Base-by-base conservation (phyloP, 495 filamentous ascomycete genomes). In the Hypoxylon rickii region DNA sequence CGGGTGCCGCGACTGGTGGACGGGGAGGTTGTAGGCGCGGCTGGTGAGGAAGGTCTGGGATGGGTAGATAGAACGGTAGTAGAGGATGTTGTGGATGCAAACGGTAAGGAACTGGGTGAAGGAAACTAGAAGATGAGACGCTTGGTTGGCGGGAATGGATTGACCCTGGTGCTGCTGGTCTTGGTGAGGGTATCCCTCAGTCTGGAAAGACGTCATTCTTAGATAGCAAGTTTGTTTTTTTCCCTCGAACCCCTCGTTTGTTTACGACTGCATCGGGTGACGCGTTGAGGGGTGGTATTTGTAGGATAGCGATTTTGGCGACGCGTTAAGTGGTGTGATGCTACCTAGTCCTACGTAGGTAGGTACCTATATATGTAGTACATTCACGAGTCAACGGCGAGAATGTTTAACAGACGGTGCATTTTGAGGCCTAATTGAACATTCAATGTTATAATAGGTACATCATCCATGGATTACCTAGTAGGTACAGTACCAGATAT, bases 71-170 rank as follows among this genome's bases (percentile, higher is more conserved):
- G 72, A 69, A 51, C 94, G 88, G 57, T 92, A 84, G 75, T 89
- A 95, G 56, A 98, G 85, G 67, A 97, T 89, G 63, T 93, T 94
- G 77, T 98, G 94, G 67, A 93, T 89, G 58, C 89, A 86, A 34
- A 94, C 86, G 49, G 84, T 89, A 38, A 98, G 86, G 76, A 97
- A 97, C 68, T 84, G 78, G 60, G 79, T 74, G 70, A 92, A 87
- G 22, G 83, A 79, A 26, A 71, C 67, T 18, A 87, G 73, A 55
- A 87, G 77, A 41, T 70, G 63, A 59, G 74, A 60, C 18, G 72
- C 63, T 34, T 71, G 63, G 45, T 60, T 68, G 13, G 65, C 38
- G 38, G 64, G 61, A 44, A 73, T 22, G 44, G 60, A n/a, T n/a
- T n/a, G n/a, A n/a, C n/a, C n/a, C n/a, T n/a, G n/a, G n/a, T n/a